These are phyloP conservation scores for Guyanaporus albipodus DNA, from an alignment of 768 basidiomycete genomes.

Conservation along the genomic window DNA sequence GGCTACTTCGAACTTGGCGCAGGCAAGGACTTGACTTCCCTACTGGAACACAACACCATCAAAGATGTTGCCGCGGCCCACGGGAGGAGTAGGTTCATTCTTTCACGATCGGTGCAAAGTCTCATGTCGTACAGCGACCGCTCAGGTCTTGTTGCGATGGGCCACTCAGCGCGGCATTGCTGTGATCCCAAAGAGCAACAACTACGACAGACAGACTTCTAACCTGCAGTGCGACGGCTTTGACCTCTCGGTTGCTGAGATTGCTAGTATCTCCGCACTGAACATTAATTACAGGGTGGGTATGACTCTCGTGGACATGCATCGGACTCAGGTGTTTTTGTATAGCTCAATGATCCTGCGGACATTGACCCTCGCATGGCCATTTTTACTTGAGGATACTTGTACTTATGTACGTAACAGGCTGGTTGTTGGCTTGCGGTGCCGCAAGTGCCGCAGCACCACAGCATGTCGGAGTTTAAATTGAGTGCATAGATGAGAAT, in stretches of 20 bases:
- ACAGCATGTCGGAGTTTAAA: slow-evolving; percentile 47
- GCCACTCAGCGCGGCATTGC: slow-evolving; percentile 70
- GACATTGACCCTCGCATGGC: slow-evolving; percentile 61
- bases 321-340: slow-evolving; percentile 4
- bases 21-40: slow-evolving; percentile 46
- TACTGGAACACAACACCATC: slow-evolving; percentile 50
- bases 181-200: slow-evolving; percentile 71
- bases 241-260: slow-evolving; percentile 54
- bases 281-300: slow-evolving; percentile 63
- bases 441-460: slow-evolving; percentile 14
- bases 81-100: slow-evolving; percentile 43
- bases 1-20: slow-evolving; percentile 64
- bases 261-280: slow-evolving; percentile 53
- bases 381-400: slow-evolving; percentile 67
- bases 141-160: slow-evolving; percentile 78
- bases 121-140: slow-evolving; percentile 30
- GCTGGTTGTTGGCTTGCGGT: neutral
- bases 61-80: slow-evolving; percentile 44
- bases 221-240: slow-evolving; percentile 47
- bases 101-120: neutral
- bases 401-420: neutral
- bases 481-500: slow-evolving; percentile 12
- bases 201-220: slow-evolving; percentile 34
- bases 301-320: slow-evolving; percentile 3
- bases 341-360: slow-evolving; percentile 65